Evolutionary conservation across 495 filamentous ascomycete genomes (phyloP), one percentile per base, ranked within the genome.

Genomic region (Haplographium delicatum): DNA sequence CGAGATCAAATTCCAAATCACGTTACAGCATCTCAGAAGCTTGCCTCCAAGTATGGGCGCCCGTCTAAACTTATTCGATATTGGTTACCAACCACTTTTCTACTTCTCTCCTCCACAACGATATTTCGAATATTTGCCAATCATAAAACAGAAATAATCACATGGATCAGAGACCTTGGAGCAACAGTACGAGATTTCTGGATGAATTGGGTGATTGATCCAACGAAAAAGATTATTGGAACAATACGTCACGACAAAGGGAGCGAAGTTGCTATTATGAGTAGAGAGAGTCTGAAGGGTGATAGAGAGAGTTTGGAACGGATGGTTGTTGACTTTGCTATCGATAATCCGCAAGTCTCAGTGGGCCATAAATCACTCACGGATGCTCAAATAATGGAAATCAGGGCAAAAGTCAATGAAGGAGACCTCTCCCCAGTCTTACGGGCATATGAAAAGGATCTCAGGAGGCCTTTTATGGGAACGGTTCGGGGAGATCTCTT

Each of bases 291-390:
- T 56, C 72, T 98, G 19, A 79, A 85, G 62, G 89, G 88, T 15
- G 93, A 98, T 58, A 81, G 88, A 38, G 87, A 87, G 16, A 95
- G 89, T 57, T 71, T 98, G 35, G 93, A 98, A 64, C 82, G 93
- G 28, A 98, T 98, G 93, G 93, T 97, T 1, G 84, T 97, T 13
- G 91, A 97, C 58, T 98, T 97, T 69, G 85, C 88, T 5, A 69
- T 82, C 13, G 88, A 95, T 49, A 85, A 88, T 58, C 81, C 86
- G 4, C 70, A 74, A 24, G 62, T 72, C 1, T 68, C 74, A 9
- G 34, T 39, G 33, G 64, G 65, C 15, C 72, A 73, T 1, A 57
- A 54, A 2, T 50, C 69, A 9, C 62, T 75, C 25, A 78, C 72
- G 2, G 73, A 86, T 9, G 54, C 60, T 4, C 75, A 94, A 58